Base-by-base conservation (phyloP, 805 yeast species). In the Candida stauntonica region DNA sequence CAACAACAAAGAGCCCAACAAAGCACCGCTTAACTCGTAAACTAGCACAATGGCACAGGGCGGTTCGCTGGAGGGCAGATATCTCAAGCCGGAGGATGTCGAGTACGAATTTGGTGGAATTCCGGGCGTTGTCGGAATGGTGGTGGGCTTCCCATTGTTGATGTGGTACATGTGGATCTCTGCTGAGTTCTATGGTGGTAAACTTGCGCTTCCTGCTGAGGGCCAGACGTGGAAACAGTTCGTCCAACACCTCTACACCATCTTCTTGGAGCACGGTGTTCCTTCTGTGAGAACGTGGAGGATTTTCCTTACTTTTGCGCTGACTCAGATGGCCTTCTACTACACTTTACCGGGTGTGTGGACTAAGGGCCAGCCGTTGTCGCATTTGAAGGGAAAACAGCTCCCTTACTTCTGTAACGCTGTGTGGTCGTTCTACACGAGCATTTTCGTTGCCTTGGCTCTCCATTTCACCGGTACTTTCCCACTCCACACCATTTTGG, bases 91-190 rank as follows among this genome's bases (percentile, higher is more conserved):
- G 28, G 75, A 76, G 38, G 71, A 78, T 39, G 72, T 77, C 43
- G 91, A 79, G 54, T 86, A 77, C 67, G 98, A 93, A 52, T 93
- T 91, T 57, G 99, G 99, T 36, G 98, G 98, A 0, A 82, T 94
- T 18, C 62, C 70, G 6, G 99, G 99, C 41, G 96, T 87, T 34
- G 41, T 81, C 16, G 91, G 89, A 6, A 91, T 93, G 98, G 77
- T 91, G 80, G 58, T 77, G 31, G 95, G 95, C 3, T 93, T 93
- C 67, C 99, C 99, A 7, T 57, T 81, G 33, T 70, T 93, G 56
- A 93, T 93, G 99, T 86, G 82, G 72, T 93, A 93, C 65, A 83
- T 93, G 93, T 91, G 96, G 94, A 79, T 91, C 38, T 74, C 87
- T 54, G 91, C 93, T 36, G 75, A 76, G 45, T 88, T 82, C 61